Evolutionary conservation across 2,329 filamentous ascomycete genomes (phyloP).

Genomic region (Neophaeococcomyces mojaviensis): DNA sequence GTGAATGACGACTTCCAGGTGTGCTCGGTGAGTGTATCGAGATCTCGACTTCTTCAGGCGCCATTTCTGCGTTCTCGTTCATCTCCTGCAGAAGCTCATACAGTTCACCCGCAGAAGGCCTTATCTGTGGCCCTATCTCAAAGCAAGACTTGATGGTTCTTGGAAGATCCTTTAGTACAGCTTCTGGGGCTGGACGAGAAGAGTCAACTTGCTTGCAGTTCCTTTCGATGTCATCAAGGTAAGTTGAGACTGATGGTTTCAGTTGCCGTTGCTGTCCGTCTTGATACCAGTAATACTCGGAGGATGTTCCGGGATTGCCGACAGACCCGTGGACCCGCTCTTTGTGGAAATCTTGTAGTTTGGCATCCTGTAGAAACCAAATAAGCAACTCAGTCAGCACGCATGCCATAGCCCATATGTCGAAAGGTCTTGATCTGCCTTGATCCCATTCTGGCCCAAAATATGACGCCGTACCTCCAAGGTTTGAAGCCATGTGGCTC

Average conservation of each 20-base stretch:
- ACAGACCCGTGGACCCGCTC: too few species aligned
- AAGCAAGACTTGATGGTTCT: too few species aligned
- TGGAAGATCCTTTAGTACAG: too few species aligned
- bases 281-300: not conserved
- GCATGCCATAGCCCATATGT: slow-evolving; percentile 12
- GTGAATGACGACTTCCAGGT: not conserved
- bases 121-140: too few species aligned
- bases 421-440: slow-evolving; percentile 7
- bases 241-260: not conserved
- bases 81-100: not conserved
- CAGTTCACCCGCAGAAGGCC: not conserved
- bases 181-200: too few species aligned
- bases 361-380: slow-evolving; percentile 2
- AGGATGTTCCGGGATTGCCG: not conserved
- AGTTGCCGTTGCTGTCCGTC: not conserved
- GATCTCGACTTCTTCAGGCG: not conserved
- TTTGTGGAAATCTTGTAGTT: too few species aligned
- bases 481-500: not conserved
- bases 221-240: not conserved
- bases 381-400: slow-evolving; percentile 5
- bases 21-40: not conserved
- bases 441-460: slow-evolving; percentile 8
- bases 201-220: too few species aligned
- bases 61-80: not conserved
- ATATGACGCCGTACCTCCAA: slow-evolving; percentile 5